phyloP scores from a whole-genome alignment of 2,329 filamentous ascomycete genomes.

The Trichoderma endophyticum region DNA sequence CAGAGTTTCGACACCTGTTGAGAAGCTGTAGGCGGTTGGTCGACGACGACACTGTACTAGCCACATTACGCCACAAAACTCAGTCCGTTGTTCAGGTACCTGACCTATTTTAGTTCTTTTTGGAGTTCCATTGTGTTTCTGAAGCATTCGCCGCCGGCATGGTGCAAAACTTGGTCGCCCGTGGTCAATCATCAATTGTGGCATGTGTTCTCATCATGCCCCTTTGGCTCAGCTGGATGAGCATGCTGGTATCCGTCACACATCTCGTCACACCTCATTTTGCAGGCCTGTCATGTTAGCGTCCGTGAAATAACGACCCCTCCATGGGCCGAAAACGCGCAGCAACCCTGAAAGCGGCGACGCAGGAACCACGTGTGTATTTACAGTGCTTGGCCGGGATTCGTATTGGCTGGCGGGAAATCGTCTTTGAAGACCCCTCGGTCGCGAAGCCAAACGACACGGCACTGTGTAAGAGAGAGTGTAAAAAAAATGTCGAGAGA shows the following conservation, averaged over 20 bases:
- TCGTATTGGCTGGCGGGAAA: not conserved
- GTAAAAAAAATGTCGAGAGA: not conserved
- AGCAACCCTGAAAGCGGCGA: constrained; percentile 12
- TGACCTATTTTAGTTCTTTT: not conserved
- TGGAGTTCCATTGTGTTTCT: not conserved
- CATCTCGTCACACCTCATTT: not conserved
- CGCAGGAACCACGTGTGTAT: constrained; percentile 14
- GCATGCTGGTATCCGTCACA: not conserved
- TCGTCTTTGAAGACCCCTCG: not conserved
- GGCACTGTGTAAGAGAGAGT: not conserved
- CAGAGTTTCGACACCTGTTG: not conserved
- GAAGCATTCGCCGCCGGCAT: not conserved
- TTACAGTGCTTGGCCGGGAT: not conserved
- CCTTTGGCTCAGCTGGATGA: not conserved
- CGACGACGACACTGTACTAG: not conserved
- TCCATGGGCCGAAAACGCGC: constrained; percentile 10
- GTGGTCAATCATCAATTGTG: not conserved
- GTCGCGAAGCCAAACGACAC: not conserved
- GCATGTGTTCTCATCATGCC: constrained; percentile 1
- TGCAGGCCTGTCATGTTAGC: not conserved
- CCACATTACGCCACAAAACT: not conserved
- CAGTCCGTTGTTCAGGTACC: not conserved
- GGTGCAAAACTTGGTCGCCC: not conserved
- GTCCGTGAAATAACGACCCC: constrained; percentile 7
- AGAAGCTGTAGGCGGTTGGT: not conserved